These are phyloP conservation scores for Bocquillonia castaneifolia DNA, from an alignment of 441 rosid species.

Conservation along the genomic window DNA sequence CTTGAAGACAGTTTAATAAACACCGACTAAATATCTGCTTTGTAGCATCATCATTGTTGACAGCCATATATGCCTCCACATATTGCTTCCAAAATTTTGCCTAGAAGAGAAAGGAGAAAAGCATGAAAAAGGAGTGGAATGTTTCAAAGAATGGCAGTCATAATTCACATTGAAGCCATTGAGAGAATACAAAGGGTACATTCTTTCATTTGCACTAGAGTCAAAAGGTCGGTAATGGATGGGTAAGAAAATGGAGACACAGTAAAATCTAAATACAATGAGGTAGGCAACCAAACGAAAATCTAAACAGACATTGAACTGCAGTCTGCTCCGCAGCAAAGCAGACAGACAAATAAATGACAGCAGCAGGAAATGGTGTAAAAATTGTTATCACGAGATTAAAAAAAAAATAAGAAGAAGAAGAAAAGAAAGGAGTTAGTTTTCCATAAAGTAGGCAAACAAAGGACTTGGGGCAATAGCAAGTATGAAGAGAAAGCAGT, in stretches of 20 bases:
- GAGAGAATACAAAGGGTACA: neutral
- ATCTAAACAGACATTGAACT: no score
- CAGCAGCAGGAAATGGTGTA: neutral
- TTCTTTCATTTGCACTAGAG: neutral
- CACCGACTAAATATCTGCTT: conserved; percentile 90
- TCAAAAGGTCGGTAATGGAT: neutral
- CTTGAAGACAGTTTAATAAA: conserved; percentile 80
- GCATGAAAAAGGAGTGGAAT: neutral
- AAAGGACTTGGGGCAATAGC: no score
- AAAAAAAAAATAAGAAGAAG: no score
- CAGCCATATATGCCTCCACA: conserved; percentile 84
- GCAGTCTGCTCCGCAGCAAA: no score
- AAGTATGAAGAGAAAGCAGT: no score
- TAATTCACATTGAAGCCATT: neutral
- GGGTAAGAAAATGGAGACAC: neutral
- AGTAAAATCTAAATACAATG: no score
- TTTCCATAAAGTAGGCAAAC: no score
- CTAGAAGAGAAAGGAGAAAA: conserved; percentile 32
- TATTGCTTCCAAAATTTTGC: conserved; percentile 96
- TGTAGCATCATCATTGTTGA: conserved; percentile 78
- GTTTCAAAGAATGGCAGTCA: neutral
- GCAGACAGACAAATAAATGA: neutral
- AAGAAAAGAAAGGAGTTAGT: no score
- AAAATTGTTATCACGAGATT: neutral
- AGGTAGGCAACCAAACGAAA: no score